Base-by-base conservation (phyloP, 805 yeast genomes). In the Tetrapisispora fleetii region DNA sequence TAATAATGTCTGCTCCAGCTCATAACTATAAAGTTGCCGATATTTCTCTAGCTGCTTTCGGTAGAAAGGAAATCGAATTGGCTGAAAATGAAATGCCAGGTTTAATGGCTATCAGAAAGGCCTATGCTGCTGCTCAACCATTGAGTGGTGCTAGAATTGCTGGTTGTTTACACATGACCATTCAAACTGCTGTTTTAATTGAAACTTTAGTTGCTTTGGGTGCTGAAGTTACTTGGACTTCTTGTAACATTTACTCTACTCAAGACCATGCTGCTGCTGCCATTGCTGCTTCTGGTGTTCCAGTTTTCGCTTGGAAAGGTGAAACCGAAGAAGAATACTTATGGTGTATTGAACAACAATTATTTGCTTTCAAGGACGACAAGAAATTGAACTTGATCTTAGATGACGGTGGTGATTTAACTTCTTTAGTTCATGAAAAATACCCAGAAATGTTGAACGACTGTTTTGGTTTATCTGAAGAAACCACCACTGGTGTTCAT, bases 191-290 rank as follows among this genome's bases (percentile, higher is more conserved):
- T 60, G 98, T 91, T 59, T 80, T 91, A 74, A 91, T 91, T 66
- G 99, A 91, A 81, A 91, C 99, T 60, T 80, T 91, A 65, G 85
- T 80, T 65, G 95, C 95, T 57, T 81, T 91, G 63, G 99, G 99
- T 77, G 99, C 99, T 56, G 99, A 91, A 79, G 99, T 91, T 56
- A 91, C 99, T 67, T 91, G 99, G 99, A 80, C 96, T 56, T 88
- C 96, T 44, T 91, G 99, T 81, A 91, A 91, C 95, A 91, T 91
- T 65, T 91, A 87, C 84, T 90, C 97, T 61, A 91, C 99, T 58
- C 99, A 91, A 78, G 98, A 91, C 76, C 98, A 91, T 72, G 98
- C 98, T 62, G 98, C 99, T 64, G 96, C 99, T 67, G 98, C 98
- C 64, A 91, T 91, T 72, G 99, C 97, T 64, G 98, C 98, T 61